A percentile compares a stretch with the other conserved stretches of the same genome.
phyloP scores from a whole-genome alignment of 106 monocot species.

The Dendrobium chrysotoxum region DNA sequence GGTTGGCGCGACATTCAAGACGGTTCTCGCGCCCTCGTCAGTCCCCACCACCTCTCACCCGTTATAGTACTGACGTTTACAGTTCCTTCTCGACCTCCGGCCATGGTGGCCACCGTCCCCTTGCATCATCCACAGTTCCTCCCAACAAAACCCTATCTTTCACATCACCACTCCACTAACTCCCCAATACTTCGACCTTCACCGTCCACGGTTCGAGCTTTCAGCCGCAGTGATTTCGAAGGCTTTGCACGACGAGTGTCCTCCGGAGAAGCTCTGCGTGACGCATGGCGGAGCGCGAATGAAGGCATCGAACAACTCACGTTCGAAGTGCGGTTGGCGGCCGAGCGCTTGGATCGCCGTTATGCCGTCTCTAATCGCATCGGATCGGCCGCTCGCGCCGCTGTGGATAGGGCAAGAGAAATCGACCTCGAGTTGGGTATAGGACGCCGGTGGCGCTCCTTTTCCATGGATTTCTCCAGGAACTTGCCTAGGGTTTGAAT shows the following conservation, averaged over 20 bases:
- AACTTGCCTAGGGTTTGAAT: constrained; percentile 85
- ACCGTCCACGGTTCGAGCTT: constrained; percentile 33
- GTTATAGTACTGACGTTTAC: neutral
- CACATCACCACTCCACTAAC: neutral
- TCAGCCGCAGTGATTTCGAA: constrained; percentile 54
- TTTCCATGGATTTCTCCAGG: constrained; percentile 72
- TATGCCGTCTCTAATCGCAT: constrained; percentile 55
- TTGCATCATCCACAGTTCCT: constrained; percentile 14
- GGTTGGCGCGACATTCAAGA: no score
- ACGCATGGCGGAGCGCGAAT: constrained; percentile 85
- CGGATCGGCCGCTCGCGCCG: constrained; percentile 38
- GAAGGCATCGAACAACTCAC: constrained; percentile 58
- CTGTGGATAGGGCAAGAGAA: constrained; percentile 40
- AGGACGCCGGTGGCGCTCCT: constrained; percentile 44
- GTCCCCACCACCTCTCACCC: no score
- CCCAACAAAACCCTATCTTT: neutral
- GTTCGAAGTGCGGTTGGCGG: constrained; percentile 60
- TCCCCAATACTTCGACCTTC: neutral
- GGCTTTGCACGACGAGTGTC: constrained; percentile 55
- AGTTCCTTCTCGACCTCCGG: neutral
- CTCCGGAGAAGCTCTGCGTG: constrained; percentile 58
- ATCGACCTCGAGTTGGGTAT: constrained; percentile 75
- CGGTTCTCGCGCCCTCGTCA: no score
- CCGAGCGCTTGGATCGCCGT: constrained; percentile 60
- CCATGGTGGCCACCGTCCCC: constrained; percentile 8